Conservation (phyloP, 495 filamentous ascomycete species). For the Aspergillus ostianus region DNA sequence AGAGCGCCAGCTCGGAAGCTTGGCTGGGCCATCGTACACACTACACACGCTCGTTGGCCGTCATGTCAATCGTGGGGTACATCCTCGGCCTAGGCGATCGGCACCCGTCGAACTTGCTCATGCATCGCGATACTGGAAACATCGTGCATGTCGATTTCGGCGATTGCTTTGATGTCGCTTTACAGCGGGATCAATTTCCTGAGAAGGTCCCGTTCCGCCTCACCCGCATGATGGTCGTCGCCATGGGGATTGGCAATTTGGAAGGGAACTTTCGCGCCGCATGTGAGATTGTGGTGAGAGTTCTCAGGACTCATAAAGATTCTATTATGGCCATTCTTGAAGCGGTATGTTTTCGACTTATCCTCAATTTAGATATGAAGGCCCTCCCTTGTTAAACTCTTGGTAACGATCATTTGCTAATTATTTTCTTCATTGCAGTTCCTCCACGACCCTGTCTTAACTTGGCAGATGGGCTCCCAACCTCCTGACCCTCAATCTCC, state of each 20-base stretch:
- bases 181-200: slow-evolving; percentile 98
- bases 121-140: slow-evolving; percentile 91
- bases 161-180: slow-evolving; percentile 98
- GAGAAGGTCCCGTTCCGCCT: slow-evolving; percentile 96
- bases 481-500: slow-evolving; percentile 60
- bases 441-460: slow-evolving; percentile 96
- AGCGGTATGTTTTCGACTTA: slow-evolving; percentile 65
- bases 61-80: slow-evolving; percentile 99
- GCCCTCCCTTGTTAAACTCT: too few species aligned
- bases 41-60: slow-evolving; percentile 93
- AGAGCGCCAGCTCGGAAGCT: slow-evolving; percentile 95
- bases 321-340: slow-evolving; percentile 97
- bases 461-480: slow-evolving; percentile 91
- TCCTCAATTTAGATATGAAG: background rate
- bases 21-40: slow-evolving; percentile 98
- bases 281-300: slow-evolving; percentile 97
- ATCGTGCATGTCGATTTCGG: slow-evolving; percentile 99
- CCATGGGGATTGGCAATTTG: slow-evolving; percentile 99
- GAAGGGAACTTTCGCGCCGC: slow-evolving; percentile 97
- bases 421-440: slow-evolving; percentile 65
- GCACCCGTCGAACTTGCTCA: slow-evolving; percentile 95
- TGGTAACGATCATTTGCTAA: slow-evolving; percentile 13
- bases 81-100: slow-evolving; percentile 95
- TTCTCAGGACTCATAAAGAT: slow-evolving; percentile 94
- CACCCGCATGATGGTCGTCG: slow-evolving; percentile 98